Evolutionary conservation across 2,329 filamentous ascomycete species (phyloP).

Genomic region (Amauroascus verrucosus): DNA sequence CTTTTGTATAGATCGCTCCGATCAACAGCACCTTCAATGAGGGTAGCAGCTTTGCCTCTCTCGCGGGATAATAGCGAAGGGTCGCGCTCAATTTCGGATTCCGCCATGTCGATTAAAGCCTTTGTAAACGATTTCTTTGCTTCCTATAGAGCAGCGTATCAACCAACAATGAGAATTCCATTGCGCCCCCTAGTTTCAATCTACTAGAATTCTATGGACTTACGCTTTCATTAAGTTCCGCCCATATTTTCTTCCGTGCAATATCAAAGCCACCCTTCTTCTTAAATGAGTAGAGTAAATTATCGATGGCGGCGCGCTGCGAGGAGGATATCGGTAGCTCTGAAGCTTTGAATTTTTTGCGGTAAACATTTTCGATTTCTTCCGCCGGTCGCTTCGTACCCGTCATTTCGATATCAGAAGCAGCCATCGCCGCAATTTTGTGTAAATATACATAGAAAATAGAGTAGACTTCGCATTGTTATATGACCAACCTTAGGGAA

Average conservation of each 20-base stretch:
- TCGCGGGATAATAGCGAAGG: constrained; percentile 52
- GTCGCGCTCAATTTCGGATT: constrained; percentile 53
- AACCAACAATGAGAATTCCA: not conserved
- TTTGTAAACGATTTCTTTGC: constrained; percentile 44
- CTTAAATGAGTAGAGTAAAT: constrained; percentile 52
- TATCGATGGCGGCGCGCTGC: constrained; percentile 51
- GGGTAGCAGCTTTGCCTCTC: constrained; percentile 50
- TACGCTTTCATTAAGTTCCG: constrained; percentile 48
- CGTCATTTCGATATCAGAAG: constrained; percentile 22
- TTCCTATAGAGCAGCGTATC: constrained; percentile 30
- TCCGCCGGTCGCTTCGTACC: constrained; percentile 23
- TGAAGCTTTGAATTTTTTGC: constrained; percentile 47
- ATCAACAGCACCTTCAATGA: constrained; percentile 55
- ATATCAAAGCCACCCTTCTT: constrained; percentile 57
- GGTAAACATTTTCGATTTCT: constrained; percentile 25
- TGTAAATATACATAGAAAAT: not conserved
- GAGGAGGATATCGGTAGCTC: constrained; percentile 51
- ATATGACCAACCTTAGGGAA: too few species aligned
- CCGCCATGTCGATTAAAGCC: constrained; percentile 46
- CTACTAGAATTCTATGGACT: constrained; percentile 15
- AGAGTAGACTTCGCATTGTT: not conserved
- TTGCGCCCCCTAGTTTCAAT: not conserved
- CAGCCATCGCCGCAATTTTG: constrained; percentile 23
- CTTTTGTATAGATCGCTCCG: constrained; percentile 52
- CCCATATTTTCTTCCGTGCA: constrained; percentile 51